Percentiles rank a stretch among this genome's conserved stretches.
Evolutionary conservation across 108 stramenopile species (phyloP).

Genomic region (Conticribra weissflogii): DNA sequence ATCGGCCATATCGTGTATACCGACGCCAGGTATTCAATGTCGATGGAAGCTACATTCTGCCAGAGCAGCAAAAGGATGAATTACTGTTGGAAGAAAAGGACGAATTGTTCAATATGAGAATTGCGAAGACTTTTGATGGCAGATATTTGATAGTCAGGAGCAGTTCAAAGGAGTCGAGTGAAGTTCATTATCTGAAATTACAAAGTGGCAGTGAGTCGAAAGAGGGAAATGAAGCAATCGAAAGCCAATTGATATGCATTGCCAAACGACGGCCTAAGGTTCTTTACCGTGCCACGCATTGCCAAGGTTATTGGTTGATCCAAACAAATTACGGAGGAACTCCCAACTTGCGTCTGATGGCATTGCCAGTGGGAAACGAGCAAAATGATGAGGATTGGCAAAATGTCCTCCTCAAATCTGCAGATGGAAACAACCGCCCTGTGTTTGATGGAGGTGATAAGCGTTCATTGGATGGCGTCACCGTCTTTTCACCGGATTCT

Average conservation of each 20-base stretch:
- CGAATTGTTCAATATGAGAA: slow-evolving; percentile 60
- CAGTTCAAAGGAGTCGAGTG: slow-evolving; percentile 81
- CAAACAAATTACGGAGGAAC: slow-evolving; percentile 58
- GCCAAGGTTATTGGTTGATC: slow-evolving; percentile 70
- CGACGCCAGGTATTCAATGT: slow-evolving; percentile 39
- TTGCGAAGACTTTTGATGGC: slow-evolving; percentile 62
- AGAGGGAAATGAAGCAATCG: neutral
- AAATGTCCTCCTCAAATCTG: slow-evolving; percentile 47
- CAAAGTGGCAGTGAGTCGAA: neutral
- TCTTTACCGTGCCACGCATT: slow-evolving; percentile 68
- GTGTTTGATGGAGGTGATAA: slow-evolving; percentile 71
- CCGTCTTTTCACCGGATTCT: slow-evolving; percentile 53
- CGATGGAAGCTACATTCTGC: slow-evolving; percentile 23
- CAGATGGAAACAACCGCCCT: slow-evolving; percentile 2
- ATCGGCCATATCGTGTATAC: slow-evolving; percentile 79
- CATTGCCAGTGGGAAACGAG: slow-evolving; percentile 54
- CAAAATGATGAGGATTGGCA: slow-evolving; percentile 32
- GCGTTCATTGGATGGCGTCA: slow-evolving; percentile 55
- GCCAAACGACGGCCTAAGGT: slow-evolving; percentile 63
- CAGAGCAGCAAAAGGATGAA: slow-evolving; percentile 44
- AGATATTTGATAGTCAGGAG: slow-evolving; percentile 63
- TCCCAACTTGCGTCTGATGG: slow-evolving; percentile 80
- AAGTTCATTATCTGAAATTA: slow-evolving; percentile 74
- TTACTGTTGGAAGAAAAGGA: slow-evolving; percentile 87
- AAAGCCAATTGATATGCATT: slow-evolving; percentile 58